Conservation (phyloP, 768 basidiomycete genomes). For the Tylopilus vinaceipallidus region DNA sequence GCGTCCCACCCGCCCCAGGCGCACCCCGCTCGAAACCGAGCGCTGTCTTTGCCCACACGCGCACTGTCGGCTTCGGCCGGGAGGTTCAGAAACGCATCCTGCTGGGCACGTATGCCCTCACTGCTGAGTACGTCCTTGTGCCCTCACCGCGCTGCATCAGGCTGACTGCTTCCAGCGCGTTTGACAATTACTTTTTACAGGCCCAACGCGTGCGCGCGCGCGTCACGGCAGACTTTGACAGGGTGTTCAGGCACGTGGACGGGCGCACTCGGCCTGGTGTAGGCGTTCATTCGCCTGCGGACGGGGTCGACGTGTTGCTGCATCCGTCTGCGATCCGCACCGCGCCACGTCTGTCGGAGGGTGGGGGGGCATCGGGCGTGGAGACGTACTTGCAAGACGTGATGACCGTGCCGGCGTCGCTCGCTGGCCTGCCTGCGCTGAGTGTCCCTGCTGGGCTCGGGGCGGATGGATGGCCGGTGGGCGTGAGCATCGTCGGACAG, state of each 20-base stretch:
- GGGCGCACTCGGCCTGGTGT: slow-evolving; percentile 36
- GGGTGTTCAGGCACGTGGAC: slow-evolving; percentile 61
- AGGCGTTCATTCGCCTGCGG: background rate
- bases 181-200: slow-evolving; percentile 95
- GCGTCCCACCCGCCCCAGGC: slow-evolving; percentile 41
- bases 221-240: slow-evolving; percentile 71
- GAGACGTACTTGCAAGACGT: slow-evolving; percentile 86
- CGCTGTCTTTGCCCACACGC: slow-evolving; percentile 59
- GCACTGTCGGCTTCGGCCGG: slow-evolving; percentile 70
- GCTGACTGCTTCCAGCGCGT: too few relatives aligned
- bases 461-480: slow-evolving; percentile 75
- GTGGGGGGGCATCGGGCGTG: slow-evolving; percentile 28
- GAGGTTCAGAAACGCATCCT: slow-evolving; percentile 88
- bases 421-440: slow-evolving; percentile 85
- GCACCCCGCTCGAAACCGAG: slow-evolving; percentile 49
- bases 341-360: slow-evolving; percentile 57
- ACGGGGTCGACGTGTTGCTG: slow-evolving; percentile 73
- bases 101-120: slow-evolving; percentile 87
- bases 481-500: slow-evolving; percentile 79
- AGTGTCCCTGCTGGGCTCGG: slow-evolving; percentile 58
- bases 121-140: slow-evolving; percentile 69
- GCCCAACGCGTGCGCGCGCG: slow-evolving; percentile 77
- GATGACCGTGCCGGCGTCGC: slow-evolving; percentile 86
- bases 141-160: too few relatives aligned
- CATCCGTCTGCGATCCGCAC: slow-evolving; percentile 88